Conservation (phyloP, 2,329 filamentous ascomycete genomes). For the Immersiporthe knoxdaviesiana region DNA sequence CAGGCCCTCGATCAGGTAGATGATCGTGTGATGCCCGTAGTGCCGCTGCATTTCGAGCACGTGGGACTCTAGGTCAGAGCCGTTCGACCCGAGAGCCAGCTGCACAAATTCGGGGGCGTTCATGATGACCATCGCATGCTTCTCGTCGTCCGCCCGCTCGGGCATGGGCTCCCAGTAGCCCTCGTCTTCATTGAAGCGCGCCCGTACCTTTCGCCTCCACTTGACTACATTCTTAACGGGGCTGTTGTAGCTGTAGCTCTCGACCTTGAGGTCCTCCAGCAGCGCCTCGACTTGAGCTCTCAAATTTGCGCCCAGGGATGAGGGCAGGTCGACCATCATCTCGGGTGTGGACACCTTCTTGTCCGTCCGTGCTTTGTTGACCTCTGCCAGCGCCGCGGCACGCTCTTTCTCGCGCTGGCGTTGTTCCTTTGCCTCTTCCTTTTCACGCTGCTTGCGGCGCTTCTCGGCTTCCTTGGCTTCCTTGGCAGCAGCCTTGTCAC, state of each 20-base stretch:
- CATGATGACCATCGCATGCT: slow-evolving; percentile 65
- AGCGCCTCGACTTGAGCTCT: slow-evolving; percentile 52
- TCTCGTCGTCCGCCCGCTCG: slow-evolving; percentile 56
- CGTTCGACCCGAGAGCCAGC: slow-evolving; percentile 53
- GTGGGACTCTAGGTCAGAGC: slow-evolving; percentile 60
- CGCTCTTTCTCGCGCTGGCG: slow-evolving; percentile 66
- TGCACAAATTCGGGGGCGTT: slow-evolving; percentile 68
- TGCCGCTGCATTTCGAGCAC: slow-evolving; percentile 56
- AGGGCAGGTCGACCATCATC: slow-evolving; percentile 76
- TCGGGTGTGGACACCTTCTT: slow-evolving; percentile 74
- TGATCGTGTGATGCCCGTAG: slow-evolving; percentile 57
- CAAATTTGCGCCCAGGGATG: slow-evolving; percentile 53
- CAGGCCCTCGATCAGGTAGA: slow-evolving; percentile 76
- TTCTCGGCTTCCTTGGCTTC: slow-evolving; percentile 59
- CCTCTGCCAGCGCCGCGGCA: slow-evolving; percentile 69
- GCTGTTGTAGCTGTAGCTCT: slow-evolving; percentile 50
- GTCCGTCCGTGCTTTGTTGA: slow-evolving; percentile 73
- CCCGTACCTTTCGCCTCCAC: slow-evolving; percentile 71
- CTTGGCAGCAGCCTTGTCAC: slow-evolving; percentile 50
- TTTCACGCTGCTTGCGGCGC: slow-evolving; percentile 59
- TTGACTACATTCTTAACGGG: slow-evolving; percentile 59
- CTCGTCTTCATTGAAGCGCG: slow-evolving; percentile 61
- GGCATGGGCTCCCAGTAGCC: slow-evolving; percentile 68
- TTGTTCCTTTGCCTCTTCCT: slow-evolving; percentile 62
- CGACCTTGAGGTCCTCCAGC: slow-evolving; percentile 54